These are phyloP conservation scores for Mallotus nudiflorus DNA, from an alignment of 345 rosid genomes.

Conservation along the genomic window DNA sequence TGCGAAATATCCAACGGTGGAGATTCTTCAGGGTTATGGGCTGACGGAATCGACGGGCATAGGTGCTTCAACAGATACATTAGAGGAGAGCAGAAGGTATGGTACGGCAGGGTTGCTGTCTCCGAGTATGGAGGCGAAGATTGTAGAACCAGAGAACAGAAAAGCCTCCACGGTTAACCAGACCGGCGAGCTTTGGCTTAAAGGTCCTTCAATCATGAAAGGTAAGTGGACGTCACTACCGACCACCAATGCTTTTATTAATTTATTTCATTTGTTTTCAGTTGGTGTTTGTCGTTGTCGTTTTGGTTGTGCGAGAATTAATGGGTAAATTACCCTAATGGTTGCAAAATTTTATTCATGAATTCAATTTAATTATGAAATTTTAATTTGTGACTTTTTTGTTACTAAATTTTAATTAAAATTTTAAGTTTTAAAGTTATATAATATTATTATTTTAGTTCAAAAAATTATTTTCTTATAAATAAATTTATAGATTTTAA, in stretches of 20 bases:
- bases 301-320: too few species aligned
- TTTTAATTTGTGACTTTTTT: too few species aligned
- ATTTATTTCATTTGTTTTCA: background rate
- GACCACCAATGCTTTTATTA: too few species aligned
- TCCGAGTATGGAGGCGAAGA: conserved; percentile 60
- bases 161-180: conserved; percentile 43
- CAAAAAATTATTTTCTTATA: too few species aligned
- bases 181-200: conserved; percentile 79
- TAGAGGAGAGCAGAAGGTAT: conserved; percentile 73
- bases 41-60: conserved; percentile 73
- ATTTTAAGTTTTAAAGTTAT: too few species aligned
- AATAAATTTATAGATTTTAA: too few species aligned
- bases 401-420: too few species aligned
- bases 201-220: conserved; percentile 69
- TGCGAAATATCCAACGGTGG: conserved; percentile 53
- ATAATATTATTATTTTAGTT: too few species aligned
- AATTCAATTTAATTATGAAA: too few species aligned
- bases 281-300: background rate
- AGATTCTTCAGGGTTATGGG: conserved; percentile 68
- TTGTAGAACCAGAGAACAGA: conserved; percentile 71
- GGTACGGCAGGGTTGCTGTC: conserved; percentile 73
- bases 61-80: conserved; percentile 56
- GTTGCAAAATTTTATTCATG: too few species aligned
- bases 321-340: too few species aligned
- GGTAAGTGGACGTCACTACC: too few species aligned